Conservation (phyloP, 1,139 yeast genomes). For the Yamadazyma friedrichii region DNA sequence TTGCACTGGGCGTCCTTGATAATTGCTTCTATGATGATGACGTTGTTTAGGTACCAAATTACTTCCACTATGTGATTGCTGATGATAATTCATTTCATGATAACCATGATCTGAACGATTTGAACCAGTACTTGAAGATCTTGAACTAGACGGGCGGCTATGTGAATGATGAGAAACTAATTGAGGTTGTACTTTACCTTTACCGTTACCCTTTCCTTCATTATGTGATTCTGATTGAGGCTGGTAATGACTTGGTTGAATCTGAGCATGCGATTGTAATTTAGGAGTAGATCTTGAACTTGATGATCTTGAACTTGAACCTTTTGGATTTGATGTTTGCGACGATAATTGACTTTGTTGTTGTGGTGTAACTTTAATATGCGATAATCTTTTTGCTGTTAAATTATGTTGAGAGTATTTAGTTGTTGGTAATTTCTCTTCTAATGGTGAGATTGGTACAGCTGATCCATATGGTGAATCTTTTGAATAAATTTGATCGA, state of each 20-base stretch:
- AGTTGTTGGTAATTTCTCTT: slow-evolving; percentile 17
- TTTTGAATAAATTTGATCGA: slow-evolving; percentile 6
- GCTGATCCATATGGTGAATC: slow-evolving; percentile 18
- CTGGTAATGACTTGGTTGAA: slow-evolving; percentile 1
- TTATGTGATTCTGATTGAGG: neutral
- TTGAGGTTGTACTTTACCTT: neutral
- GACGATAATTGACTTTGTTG: slow-evolving; percentile 2
- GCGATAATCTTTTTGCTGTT: slow-evolving; percentile 19
- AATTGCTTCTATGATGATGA: slow-evolving; percentile 17
- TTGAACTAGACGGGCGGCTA: neutral
- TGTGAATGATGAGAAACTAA: neutral
- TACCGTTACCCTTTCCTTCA: neutral
- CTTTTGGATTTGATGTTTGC: neutral
- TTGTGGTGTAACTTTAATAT: slow-evolving; percentile 11
- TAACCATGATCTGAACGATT: neutral
- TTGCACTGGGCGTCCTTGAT: slow-evolving; percentile 4
- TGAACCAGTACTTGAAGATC: neutral
- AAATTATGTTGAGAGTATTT: slow-evolving; percentile 18
- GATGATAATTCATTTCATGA: neutral
- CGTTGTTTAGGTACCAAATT: neutral
- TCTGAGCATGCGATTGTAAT: slow-evolving; percentile 7
- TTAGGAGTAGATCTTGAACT: slow-evolving; percentile 4
- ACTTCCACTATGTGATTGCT: neutral
- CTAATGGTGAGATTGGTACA: slow-evolving; percentile 15
- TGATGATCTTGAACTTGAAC: slow-evolving; percentile 1